Base-by-base conservation (phyloP, 1,139 yeast genomes). In the Debaryomyces subglobosus region DNA sequence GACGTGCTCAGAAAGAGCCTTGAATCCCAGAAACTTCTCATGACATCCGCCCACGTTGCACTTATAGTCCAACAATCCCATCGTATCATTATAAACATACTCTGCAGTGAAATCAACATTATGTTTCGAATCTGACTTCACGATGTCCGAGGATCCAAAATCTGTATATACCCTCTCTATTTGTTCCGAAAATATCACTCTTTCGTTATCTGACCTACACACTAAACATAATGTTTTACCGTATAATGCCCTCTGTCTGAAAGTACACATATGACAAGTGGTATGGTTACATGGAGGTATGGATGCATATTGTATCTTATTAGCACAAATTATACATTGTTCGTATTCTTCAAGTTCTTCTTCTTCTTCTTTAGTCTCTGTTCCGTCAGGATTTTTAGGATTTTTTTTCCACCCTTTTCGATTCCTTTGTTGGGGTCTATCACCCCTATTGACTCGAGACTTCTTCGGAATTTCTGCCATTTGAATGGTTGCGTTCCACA, bases 241-340 rank as follows among this genome's bases (percentile, higher is more conserved):
- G 68, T 88, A 91, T 25, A 92, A 71, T 0, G 91, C 94, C 40
- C 97, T 76, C 60, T 91, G 90, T 56, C 97, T 78, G 58, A 92
- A 81, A 0, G 91, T 77, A 71, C 99, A 94, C 47, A 68, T 70
- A 63, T 90, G 91, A 65, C 99, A 94, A 0, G 92, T 84, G 21
- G 77, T 78, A 63, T 94, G 98, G 58, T 85, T 85, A 68, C 99
- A 94, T 0, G 92, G 89, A 2, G 94, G 81, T 13, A 87, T 65
- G 0, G 96, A 89, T 2, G 84, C 84, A 59, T 78, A 80, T 20
- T 57, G 59, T 38, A 91, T 76, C 39, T 71, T 73, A 44, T 89
- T 86, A 1, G 98, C 96, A 71, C 99, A 94, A 49, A 94, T 89
- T 35, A 91, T 68, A 72, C 98, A 92, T 24, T 73, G 66, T 21